Evolutionary conservation across 768 basidiomycete species (phyloP).

Genomic region (Mycena epipterygia): DNA sequence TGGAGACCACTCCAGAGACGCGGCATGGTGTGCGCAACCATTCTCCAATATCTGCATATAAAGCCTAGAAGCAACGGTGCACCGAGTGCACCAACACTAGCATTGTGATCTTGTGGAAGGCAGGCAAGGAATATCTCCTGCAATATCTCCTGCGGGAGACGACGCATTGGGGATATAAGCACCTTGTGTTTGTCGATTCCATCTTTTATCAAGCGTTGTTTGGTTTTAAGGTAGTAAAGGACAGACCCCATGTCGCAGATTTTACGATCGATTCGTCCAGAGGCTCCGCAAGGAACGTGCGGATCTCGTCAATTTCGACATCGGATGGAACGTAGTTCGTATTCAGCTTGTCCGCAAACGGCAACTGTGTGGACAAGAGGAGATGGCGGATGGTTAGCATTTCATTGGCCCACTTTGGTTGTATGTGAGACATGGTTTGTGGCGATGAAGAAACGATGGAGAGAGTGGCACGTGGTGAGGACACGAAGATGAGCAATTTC

Average conservation of each 20-base stretch:
- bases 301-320: slow-evolving; percentile 2
- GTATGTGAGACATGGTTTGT: too few relatives aligned
- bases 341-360: neutral
- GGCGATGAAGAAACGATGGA: too few relatives aligned
- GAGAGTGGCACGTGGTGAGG: too few relatives aligned
- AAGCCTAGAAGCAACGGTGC: slow-evolving; percentile 3
- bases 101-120: slow-evolving; percentile 5
- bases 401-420: too few relatives aligned
- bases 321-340: slow-evolving; percentile 20
- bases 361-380: too few relatives aligned
- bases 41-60: slow-evolving; percentile 9
- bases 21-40: neutral
- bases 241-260: neutral
- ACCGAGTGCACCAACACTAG: neutral
- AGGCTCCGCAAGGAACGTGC: neutral
- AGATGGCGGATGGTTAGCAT: too few relatives aligned
- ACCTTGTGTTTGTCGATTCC: neutral
- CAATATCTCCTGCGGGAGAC: slow-evolving; percentile 9
- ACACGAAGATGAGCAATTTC: too few relatives aligned
- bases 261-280: neutral
- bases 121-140: slow-evolving; percentile 23
- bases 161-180: slow-evolving; percentile 24
- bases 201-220: neutral
- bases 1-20: neutral
- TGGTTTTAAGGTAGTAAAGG: neutral